Base-by-base conservation (phyloP, 140 eudicot species). In the Stevia rebaudiana region DNA sequence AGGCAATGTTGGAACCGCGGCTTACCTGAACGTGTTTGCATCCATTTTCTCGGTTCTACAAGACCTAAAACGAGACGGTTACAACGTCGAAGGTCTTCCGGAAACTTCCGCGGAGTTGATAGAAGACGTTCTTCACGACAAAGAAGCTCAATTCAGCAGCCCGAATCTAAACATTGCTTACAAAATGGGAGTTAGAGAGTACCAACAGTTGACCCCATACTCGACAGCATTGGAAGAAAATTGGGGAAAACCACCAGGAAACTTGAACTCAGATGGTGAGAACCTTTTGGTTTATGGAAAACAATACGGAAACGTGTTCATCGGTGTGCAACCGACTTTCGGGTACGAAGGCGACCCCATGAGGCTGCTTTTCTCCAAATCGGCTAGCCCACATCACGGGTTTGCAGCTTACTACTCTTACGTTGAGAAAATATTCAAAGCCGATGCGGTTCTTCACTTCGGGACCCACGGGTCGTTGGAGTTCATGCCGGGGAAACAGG, bases 221-320 rank as follows among this genome's bases (percentile, higher is more conserved):
- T 78, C 97, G 46, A 71, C 73, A 0, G 87, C 91, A 4, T 72
- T 94, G 48, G 97, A 94, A 76, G 99, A 94, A 10, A 94, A 94
- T 82, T 94, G 99, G 99, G 99, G 99, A 55, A 92, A 92, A 64
- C 88, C 99, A 0, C 99, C 99, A 22, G 97, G 99, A 39, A 94
- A 89, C 58, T 68, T 94, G 79, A 94, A 94, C 65, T 94, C 99
- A 0, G 99, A 94, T 51, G 97, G 99, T 11, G 99, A 94, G 69
- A 94, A 94, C 66, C 99, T 94, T 39, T 57, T 94, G 76, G 99
- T 94, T 28, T 92, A 88, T 12, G 99, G 99, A 3, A 92, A 92
- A 60, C 88, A 81, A 50, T 92, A 83, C 8, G 99, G 99, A 65
- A 88, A 94, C 31, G 78, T 94, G 22, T 94, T 94, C 81, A 94